These are phyloP conservation scores for Pelargonium australe DNA, from an alignment of 441 rosid species.

Conservation along the genomic window DNA sequence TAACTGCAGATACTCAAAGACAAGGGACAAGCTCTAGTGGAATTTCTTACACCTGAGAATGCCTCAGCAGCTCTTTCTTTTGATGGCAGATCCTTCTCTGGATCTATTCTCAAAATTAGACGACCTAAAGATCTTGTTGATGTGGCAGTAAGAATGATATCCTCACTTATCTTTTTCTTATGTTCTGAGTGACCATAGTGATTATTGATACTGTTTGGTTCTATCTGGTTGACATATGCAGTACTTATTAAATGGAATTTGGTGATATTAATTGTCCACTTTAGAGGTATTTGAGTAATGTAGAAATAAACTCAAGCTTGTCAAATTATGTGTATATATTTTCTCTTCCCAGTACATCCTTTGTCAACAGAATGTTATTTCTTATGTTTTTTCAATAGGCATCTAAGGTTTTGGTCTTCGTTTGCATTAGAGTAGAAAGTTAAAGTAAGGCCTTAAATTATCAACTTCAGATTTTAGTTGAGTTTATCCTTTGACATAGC, in stretches of 20 bases:
- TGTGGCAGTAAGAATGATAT: conserved; percentile 57
- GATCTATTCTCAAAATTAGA: conserved; percentile 61
- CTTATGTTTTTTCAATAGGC: not conserved
- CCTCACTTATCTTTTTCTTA: conserved; percentile 18
- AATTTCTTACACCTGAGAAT: conserved; percentile 92
- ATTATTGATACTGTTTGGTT: conserved; percentile 13
- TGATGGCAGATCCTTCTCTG: conserved; percentile 59
- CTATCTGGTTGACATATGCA: conserved; percentile 10
- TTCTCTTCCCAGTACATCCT: not conserved
- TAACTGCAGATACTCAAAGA: conserved; percentile 67
- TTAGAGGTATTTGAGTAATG: conserved; percentile 2
- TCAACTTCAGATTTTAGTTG: too few relatives aligned
- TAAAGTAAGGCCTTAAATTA: too few relatives aligned
- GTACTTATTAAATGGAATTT: conserved; percentile 13
- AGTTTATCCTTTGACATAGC: too few relatives aligned
- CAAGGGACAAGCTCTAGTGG: conserved; percentile 76
- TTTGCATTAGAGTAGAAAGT: too few relatives aligned
- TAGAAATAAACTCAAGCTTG: conserved; percentile 7
- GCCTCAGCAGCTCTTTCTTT: conserved; percentile 82
- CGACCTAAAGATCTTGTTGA: conserved; percentile 83
- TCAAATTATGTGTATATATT: not conserved
- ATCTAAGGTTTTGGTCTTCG: too few relatives aligned
- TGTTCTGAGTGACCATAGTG: not conserved
- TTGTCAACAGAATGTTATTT: not conserved
- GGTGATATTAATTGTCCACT: not conserved